phyloP scores from a whole-genome alignment of 805 yeast genomes.

The Kazachstania viticola region DNA sequence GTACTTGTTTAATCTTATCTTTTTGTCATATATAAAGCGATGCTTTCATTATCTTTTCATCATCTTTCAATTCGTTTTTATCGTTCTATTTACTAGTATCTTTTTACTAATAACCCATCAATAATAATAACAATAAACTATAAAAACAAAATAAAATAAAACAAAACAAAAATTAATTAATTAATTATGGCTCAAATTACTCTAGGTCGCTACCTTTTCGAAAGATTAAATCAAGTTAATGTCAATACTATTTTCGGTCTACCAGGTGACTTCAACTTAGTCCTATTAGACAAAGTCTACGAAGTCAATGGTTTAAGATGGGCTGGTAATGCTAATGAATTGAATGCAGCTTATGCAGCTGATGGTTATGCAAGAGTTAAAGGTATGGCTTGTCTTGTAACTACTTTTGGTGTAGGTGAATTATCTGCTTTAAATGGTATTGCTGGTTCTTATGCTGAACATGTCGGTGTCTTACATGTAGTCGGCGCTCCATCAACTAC shows the following conservation, averaged over 20 bases:
- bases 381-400: conserved; percentile 58
- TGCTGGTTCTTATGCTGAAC: conserved; percentile 82
- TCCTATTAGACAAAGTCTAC: conserved; percentile 57
- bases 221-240: conserved; percentile 60
- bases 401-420: conserved; percentile 88
- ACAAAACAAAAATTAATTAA: neutral
- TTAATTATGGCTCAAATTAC: conserved; percentile 36
- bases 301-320: conserved; percentile 65
- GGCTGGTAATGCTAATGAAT: conserved; percentile 85
- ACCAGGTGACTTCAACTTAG: conserved; percentile 72
- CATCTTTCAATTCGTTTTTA: too few species aligned
- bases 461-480: conserved; percentile 70
- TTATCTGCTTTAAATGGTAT: conserved; percentile 71
- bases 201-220: conserved; percentile 66
- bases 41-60: too few species aligned
- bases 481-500: conserved; percentile 75
- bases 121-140: neutral
- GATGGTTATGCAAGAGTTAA: conserved; percentile 80
- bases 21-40: too few species aligned
- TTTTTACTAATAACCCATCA: too few species aligned
- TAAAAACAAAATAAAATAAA: neutral
- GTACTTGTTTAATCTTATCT: too few species aligned
- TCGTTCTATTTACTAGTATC: too few species aligned
- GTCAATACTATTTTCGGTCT: conserved; percentile 64
- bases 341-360: conserved; percentile 73